Conservation (phyloP, 2,329 filamentous ascomycete genomes). For the Colletotrichum eleusines region DNA sequence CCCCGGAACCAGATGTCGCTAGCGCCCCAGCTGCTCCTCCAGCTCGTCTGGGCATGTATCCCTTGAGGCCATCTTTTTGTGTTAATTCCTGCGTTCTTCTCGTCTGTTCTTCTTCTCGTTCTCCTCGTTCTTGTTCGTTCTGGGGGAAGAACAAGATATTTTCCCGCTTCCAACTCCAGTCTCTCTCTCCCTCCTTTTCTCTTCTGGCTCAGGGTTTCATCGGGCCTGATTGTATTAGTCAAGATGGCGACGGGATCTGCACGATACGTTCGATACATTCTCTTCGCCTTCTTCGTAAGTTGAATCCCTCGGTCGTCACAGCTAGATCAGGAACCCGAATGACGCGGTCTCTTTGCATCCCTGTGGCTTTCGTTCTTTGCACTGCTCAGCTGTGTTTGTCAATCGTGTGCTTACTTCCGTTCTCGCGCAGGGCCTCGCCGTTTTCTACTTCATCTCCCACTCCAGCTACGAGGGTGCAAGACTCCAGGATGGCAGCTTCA, state of each 20-base stretch:
- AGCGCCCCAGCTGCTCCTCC: slow-evolving; percentile 15
- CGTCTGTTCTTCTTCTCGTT: background rate
- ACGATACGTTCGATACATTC: slow-evolving; percentile 81
- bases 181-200: slow-evolving; percentile 1
- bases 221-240: slow-evolving; percentile 41
- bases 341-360: background rate
- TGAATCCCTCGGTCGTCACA: background rate
- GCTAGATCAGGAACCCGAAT: background rate
- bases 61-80: slow-evolving; percentile 23
- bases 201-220: slow-evolving; percentile 4
- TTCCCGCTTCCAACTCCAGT: slow-evolving; percentile 16
- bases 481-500: slow-evolving; percentile 37
- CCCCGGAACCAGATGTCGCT: slow-evolving; percentile 11
- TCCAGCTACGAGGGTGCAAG: slow-evolving; percentile 60
- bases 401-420: slow-evolving; percentile 39
- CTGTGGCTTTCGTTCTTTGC: background rate
- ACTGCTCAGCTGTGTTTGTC: background rate
- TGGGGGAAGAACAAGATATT: slow-evolving; percentile 3
- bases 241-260: slow-evolving; percentile 76
- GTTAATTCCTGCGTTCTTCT: slow-evolving; percentile 11
- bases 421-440: slow-evolving; percentile 66
- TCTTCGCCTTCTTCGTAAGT: slow-evolving; percentile 87
- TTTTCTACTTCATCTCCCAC: slow-evolving; percentile 85
- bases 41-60: slow-evolving; percentile 37
- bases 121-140: slow-evolving; percentile 11